Percentiles rank a stretch among this genome's conserved stretches.
Conservation (phyloP, 805 yeast genomes). For the Kodamaea fukazawae region DNA sequence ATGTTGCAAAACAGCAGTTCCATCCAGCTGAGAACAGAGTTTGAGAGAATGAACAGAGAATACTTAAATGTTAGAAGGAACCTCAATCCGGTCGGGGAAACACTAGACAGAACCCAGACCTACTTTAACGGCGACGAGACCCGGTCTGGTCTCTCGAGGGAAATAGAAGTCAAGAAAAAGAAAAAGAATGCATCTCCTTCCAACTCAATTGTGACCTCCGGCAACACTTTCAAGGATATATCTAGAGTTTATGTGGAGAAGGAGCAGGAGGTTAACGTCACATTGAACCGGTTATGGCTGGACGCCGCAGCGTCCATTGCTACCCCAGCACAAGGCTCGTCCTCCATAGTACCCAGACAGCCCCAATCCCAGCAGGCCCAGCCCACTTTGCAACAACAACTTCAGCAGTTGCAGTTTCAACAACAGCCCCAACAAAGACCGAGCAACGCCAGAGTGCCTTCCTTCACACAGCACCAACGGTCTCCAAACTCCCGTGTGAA, state of each 20-base stretch:
- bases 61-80: constrained; percentile 66
- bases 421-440: constrained; percentile 17
- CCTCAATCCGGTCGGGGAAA: constrained; percentile 65
- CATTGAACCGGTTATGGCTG: constrained; percentile 38
- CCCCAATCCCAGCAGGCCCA: constrained; percentile 8
- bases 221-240: constrained; percentile 34
- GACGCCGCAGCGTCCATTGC: constrained; percentile 27
- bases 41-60: constrained; percentile 74
- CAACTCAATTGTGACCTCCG: constrained; percentile 12
- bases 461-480: constrained; percentile 17
- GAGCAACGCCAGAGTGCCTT: constrained; percentile 19
- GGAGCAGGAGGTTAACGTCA: constrained; percentile 25
- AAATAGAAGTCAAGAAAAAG: constrained; percentile 24
- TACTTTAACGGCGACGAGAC: constrained; percentile 10
- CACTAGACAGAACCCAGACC: constrained; percentile 50
- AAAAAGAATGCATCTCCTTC: constrained; percentile 11
- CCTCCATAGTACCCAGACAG: constrained; percentile 5
- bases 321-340: constrained; percentile 8
- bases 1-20: constrained; percentile 40
- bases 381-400: constrained; percentile 8
- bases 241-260: constrained; percentile 30
- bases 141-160: constrained; percentile 12
- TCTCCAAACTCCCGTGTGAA: constrained; percentile 8
- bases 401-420: constrained; percentile 11
- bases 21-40: constrained; percentile 67